A percentile compares a stretch with the other conserved stretches of the same genome.
phyloP scores from a whole-genome alignment of 768 basidiomycete species.

The Lactarius hatsudake region DNA sequence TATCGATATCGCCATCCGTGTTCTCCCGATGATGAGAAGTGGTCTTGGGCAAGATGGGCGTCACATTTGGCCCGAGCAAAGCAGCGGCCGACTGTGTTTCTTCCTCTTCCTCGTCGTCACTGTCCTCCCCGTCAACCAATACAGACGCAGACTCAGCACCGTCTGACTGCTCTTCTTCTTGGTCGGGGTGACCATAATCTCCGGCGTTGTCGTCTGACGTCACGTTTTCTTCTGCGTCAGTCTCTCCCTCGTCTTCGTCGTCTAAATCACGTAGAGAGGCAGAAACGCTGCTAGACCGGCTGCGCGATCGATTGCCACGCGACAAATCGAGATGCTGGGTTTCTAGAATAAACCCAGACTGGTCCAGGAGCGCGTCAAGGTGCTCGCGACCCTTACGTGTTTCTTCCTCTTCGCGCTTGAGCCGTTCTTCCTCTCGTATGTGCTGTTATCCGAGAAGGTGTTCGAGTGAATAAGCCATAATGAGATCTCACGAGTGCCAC shows the following conservation, averaged over 20 bases:
- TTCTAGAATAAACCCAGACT: slow-evolving; percentile 82
- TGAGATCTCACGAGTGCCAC: slow-evolving; percentile 32
- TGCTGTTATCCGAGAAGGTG: slow-evolving; percentile 43
- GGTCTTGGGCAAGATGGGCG: not conserved
- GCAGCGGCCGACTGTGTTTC: slow-evolving; percentile 23
- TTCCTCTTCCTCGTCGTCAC: slow-evolving; percentile 37
- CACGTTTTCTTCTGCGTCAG: slow-evolving; percentile 28
- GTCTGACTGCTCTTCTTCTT: slow-evolving; percentile 31
- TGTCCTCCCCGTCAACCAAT: slow-evolving; percentile 30
- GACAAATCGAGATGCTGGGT: slow-evolving; percentile 75
- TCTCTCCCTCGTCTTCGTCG: slow-evolving; percentile 21
- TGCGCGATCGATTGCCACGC: slow-evolving; percentile 49
- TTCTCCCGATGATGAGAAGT: slow-evolving; percentile 16
- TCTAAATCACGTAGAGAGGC: slow-evolving; percentile 27
- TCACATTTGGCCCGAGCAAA: slow-evolving; percentile 13
- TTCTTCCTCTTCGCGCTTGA: slow-evolving; percentile 71
- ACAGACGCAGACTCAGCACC: slow-evolving; percentile 26
- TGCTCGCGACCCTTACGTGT: slow-evolving; percentile 77
- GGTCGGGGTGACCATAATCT: not conserved
- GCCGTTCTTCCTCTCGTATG: slow-evolving; percentile 66
- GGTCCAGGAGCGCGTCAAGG: slow-evolving; percentile 85
- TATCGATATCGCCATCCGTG: slow-evolving; percentile 16
- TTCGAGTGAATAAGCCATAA: slow-evolving; percentile 1
- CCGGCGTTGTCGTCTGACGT: slow-evolving; percentile 32
- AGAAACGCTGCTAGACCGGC: slow-evolving; percentile 50